Conservation (phyloP, 805 yeast species). For the Starmerella lactis-condensi region DNA sequence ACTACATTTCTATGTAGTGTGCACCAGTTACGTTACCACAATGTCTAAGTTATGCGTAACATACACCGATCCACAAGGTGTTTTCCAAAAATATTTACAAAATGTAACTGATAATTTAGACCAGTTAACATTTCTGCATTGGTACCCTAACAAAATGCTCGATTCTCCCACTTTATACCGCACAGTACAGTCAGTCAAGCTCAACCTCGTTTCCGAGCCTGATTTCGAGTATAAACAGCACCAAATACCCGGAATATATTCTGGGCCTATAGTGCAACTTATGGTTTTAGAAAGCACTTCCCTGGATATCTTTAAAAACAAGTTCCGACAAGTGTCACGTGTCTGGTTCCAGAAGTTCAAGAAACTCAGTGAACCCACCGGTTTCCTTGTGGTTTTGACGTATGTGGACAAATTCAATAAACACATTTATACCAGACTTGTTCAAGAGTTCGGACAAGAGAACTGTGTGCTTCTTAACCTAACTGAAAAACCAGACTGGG, state of each 20-base stretch:
- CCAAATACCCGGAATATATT: conserved; percentile 25
- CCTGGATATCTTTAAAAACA: conserved; percentile 56
- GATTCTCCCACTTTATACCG: background rate
- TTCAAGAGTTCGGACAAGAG: conserved; percentile 21
- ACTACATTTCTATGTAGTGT: no score
- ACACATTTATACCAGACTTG: conserved; percentile 14
- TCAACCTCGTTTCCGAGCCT: conserved; percentile 37
- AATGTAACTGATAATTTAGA: conserved; percentile 33
- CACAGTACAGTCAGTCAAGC: conserved; percentile 19
- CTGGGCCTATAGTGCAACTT: conserved; percentile 40
- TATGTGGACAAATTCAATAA: conserved; percentile 17
- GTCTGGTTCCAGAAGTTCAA: conserved; percentile 51
- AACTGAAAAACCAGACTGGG: conserved; percentile 26
- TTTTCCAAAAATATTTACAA: conserved; percentile 29
- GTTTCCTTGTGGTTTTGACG: conserved; percentile 43
- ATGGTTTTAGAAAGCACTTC: conserved; percentile 51
- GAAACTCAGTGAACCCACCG: conserved; percentile 30
- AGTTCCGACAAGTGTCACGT: conserved; percentile 60
- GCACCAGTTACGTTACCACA: no score
- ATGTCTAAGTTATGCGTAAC: no score
- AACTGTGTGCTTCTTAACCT: conserved; percentile 14
- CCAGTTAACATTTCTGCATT: conserved; percentile 42
- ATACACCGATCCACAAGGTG: conserved; percentile 58
- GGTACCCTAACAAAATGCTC: conserved; percentile 32
- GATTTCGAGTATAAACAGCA: conserved; percentile 33